Evolutionary conservation across 1,139 yeast species (phyloP), one percentile per base, ranked within the genome.

Genomic region (Blastobotrys persicus): DNA sequence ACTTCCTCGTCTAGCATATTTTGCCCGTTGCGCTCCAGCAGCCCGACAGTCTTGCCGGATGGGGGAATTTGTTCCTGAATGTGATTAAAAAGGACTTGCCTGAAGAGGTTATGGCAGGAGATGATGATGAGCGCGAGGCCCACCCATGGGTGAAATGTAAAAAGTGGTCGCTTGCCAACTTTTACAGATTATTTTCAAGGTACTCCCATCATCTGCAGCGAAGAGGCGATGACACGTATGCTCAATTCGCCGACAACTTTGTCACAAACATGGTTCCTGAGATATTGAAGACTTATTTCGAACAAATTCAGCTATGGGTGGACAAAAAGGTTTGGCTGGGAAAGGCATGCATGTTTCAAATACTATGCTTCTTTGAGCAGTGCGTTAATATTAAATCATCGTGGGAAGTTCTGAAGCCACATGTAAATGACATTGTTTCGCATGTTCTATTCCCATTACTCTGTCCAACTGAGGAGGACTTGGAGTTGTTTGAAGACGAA

Each of bases 121-220:
- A 79, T 34, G 71, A 68, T 34, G 78, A 74, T 18, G 79, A 75
- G 19, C 72, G 83, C 54, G 73, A 69, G 42, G 53, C 59, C 14
- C 71, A 74, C 54, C 76, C 84, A 4, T 81, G 87, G 85, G 79
- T 76, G 32, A 91, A 88, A 66, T 79, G 92, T 55, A 87, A 88
- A 67, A 92, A 92, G 66, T 91, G 98, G 97, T 80, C 95, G 0
- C 82, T 83, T 60, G 89, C 88, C 32, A 88, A 88, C 63, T 67
- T 91, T 45, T 79, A 77, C 60, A 78, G 95, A 56, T 66, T 89
- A n/a, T 87, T 85, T 61, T 77, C 77, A 49, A 75, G 95, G 58
- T 89, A 87, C 64, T 89, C 87, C 2, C 77, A 83, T 5, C 61
- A 57, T 17, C 50, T 64, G 14, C 60, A 68, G 9, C 69, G 74